These are phyloP conservation scores for Trametes cinnabarina DNA, from an alignment of 768 basidiomycete genomes.

Conservation along the genomic window DNA sequence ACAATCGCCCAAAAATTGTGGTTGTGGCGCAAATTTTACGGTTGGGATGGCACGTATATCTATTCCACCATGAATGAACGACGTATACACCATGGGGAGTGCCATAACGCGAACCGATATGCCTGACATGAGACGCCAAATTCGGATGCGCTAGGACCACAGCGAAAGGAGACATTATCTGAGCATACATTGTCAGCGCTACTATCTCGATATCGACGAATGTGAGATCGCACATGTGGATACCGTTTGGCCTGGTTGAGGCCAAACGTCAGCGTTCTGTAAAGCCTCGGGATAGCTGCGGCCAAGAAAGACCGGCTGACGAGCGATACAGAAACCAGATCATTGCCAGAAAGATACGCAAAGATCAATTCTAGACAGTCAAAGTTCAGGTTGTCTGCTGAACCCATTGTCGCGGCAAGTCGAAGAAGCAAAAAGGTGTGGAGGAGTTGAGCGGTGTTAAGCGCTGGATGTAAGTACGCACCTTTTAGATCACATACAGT, in stretches of 20 bases:
- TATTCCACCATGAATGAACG: slow-evolving; percentile 26
- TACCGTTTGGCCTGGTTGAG: slow-evolving; percentile 57
- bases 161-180: slow-evolving; percentile 61
- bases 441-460: background rate
- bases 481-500: too few species aligned
- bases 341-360: slow-evolving; percentile 45
- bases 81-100: background rate
- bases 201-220: too few species aligned
- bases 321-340: slow-evolving; percentile 59
- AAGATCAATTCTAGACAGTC: slow-evolving; percentile 76
- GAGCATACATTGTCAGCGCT: background rate
- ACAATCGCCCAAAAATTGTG: slow-evolving; percentile 53
- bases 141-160: slow-evolving; percentile 50
- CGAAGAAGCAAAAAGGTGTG: too few species aligned
- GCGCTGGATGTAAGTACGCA: slow-evolving; percentile 3
- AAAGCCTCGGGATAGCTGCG: slow-evolving; percentile 62
- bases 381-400: slow-evolving; percentile 64
- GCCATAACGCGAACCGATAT: slow-evolving; percentile 45
- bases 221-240: slow-evolving; percentile 38
- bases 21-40: slow-evolving; percentile 32
- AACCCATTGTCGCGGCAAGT: slow-evolving; percentile 44
- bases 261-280: slow-evolving; percentile 55
- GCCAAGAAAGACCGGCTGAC: slow-evolving; percentile 66
- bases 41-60: slow-evolving; percentile 52
- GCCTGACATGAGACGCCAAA: slow-evolving; percentile 56